These are phyloP conservation scores for Croton setiger DNA, from an alignment of 441 rosid genomes.

Conservation along the genomic window DNA sequence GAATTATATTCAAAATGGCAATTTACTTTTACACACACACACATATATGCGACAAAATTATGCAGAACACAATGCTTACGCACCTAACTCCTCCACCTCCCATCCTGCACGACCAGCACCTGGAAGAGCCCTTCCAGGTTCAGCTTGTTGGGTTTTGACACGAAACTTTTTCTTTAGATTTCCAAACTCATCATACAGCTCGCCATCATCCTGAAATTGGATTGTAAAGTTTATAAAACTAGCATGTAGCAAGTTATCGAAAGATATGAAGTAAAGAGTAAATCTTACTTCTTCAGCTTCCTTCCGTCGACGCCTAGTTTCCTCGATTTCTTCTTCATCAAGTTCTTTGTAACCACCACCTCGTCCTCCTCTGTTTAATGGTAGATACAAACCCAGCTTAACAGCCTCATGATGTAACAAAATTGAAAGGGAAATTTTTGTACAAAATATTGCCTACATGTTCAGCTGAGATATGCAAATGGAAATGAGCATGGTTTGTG, in stretches of 20 bases:
- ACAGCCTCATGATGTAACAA: not conserved
- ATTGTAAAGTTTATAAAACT: constrained; percentile 18
- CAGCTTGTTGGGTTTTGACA: constrained; percentile 75
- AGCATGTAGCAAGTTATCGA: constrained; percentile 10
- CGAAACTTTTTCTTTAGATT: constrained; percentile 95
- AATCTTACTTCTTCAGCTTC: constrained; percentile 83
- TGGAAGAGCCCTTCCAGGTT: constrained; percentile 52
- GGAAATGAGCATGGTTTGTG: not conserved
- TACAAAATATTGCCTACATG: not conserved
- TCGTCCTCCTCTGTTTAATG: constrained; percentile 78
- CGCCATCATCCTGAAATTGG: constrained; percentile 83
- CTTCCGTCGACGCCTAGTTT: constrained; percentile 80
- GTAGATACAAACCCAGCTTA: not conserved
- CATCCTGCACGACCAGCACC: constrained; percentile 99
- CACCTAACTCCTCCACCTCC: constrained; percentile 94
- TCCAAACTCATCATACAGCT: constrained; percentile 96
- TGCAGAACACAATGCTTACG: not conserved
- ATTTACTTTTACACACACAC: not conserved
- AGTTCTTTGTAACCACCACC: constrained; percentile 95
- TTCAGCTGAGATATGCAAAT: not conserved
- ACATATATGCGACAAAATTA: too few species aligned
- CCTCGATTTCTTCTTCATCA: constrained; percentile 44
- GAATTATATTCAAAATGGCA: not conserved
- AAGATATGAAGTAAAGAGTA: constrained; percentile 16
- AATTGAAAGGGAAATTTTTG: constrained; percentile 10